These are phyloP conservation scores for Hamiltosporidium tvaerminnensis DNA, from an alignment of 371 early-diverging fungal genomes.

Conservation along the genomic window DNA sequence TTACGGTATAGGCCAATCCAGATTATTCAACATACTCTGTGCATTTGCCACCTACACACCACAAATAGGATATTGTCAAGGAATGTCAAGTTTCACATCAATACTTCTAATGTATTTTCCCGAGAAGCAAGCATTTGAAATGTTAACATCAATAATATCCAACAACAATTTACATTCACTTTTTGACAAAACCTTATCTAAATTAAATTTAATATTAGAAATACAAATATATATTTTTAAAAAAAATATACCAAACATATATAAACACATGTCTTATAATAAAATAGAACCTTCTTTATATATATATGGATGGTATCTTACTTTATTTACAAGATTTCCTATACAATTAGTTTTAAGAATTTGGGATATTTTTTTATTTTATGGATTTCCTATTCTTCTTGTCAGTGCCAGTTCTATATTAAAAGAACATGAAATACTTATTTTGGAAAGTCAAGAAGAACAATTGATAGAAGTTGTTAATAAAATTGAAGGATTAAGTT, in stretches of 20 bases:
- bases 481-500: background rate
- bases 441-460: background rate
- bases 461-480: background rate
- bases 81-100: constrained; percentile 51
- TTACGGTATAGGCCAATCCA: constrained; percentile 42
- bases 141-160: constrained; percentile 36
- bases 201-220: constrained; percentile 33
- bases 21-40: constrained; percentile 48
- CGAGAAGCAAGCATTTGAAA: constrained; percentile 45
- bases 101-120: constrained; percentile 49
- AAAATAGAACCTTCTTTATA: constrained; percentile 32
- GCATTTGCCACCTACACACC: constrained; percentile 48
- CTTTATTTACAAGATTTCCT: constrained; percentile 52
- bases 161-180: constrained; percentile 41
- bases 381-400: constrained; percentile 30
- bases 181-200: constrained; percentile 48
- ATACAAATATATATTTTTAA: constrained; percentile 40
- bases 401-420: background rate
- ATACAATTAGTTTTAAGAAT: constrained; percentile 36
- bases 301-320: constrained; percentile 52
- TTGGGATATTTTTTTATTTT: constrained; percentile 49
- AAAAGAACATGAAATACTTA: background rate
- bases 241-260: constrained; percentile 39
- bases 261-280: constrained; percentile 22
- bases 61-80: constrained; percentile 54